These are phyloP conservation scores for Dalbergia cultrata DNA, from an alignment of 306 rosid genomes.

Conservation along the genomic window DNA sequence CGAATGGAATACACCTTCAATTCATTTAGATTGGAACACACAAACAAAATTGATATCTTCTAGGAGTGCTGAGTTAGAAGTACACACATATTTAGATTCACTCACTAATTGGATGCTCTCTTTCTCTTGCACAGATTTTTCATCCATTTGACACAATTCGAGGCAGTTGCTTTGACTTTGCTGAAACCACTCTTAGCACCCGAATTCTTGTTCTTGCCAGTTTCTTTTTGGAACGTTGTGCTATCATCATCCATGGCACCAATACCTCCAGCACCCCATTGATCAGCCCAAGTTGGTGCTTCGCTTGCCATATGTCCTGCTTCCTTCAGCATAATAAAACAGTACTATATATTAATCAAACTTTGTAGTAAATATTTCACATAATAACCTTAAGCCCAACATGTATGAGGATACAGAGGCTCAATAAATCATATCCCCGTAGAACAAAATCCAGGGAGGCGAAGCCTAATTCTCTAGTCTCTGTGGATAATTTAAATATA, in stretches of 20 bases:
- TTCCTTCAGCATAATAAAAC: background rate
- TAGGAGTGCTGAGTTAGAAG: background rate
- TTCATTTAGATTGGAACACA: constrained; percentile 18
- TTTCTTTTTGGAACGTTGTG: constrained; percentile 52
- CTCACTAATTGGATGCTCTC: constrained; percentile 47
- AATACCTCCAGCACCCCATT: constrained; percentile 95
- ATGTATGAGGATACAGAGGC: background rate
- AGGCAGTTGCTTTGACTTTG: constrained; percentile 64
- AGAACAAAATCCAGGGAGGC: constrained; percentile 12
- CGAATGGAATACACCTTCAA: constrained; percentile 29
- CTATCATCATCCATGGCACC: constrained; percentile 81
- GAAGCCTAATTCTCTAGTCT: background rate
- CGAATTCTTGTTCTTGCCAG: constrained; percentile 57
- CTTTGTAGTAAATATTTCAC: constrained; percentile 1
- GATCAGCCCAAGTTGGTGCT: constrained; percentile 94
- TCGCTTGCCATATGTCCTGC: constrained; percentile 65
- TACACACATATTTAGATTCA: background rate
- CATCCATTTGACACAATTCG: constrained; percentile 85
- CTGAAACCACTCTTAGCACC: constrained; percentile 59
- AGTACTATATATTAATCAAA: background rate
- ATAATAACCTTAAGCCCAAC: background rate
- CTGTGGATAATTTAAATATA: constrained; percentile 1
- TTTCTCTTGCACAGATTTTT: constrained; percentile 77
- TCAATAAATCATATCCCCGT: constrained; percentile 21
- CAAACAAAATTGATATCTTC: constrained; percentile 22